These are phyloP conservation scores for Leccinum pachyderme DNA, from an alignment of 1,284 basidiomycete species.

Conservation along the genomic window DNA sequence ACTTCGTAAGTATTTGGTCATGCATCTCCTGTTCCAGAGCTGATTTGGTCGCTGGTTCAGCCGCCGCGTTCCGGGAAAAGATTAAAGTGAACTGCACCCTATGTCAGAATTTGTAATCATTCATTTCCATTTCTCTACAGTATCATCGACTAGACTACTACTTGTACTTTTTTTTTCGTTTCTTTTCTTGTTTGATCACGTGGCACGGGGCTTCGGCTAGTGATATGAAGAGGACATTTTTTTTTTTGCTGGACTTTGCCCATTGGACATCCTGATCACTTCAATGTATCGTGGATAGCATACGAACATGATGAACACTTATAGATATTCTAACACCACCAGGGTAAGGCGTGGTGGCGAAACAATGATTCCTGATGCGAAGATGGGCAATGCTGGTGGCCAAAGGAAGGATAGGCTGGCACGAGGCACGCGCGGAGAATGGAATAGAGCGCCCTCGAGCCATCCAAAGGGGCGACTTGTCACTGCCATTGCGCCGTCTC, in stretches of 20 bases:
- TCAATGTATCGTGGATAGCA: conserved; percentile 26
- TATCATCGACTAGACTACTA: conserved; percentile 26
- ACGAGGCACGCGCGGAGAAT: background rate
- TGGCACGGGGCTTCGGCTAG: conserved; percentile 1
- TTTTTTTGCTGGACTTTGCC: conserved; percentile 9
- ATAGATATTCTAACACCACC: background rate
- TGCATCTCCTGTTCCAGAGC: background rate
- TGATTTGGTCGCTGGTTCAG: conserved; percentile 34
- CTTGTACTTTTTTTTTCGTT: conserved; percentile 23
- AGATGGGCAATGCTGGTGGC: background rate
- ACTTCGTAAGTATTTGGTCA: conserved; percentile 53
- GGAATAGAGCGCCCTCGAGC: background rate
- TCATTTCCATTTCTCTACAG: conserved; percentile 27
- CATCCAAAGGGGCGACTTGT: background rate
- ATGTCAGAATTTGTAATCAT: conserved; percentile 62
- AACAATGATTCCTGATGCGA: background rate
- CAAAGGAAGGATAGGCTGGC: background rate
- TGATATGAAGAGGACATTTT: conserved; percentile 20
- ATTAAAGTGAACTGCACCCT: conserved; percentile 63
- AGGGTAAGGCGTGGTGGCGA: background rate
- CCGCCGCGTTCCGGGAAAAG: conserved; percentile 56
- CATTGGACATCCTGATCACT: conserved; percentile 18
- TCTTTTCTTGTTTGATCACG: background rate
- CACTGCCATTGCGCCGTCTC: conserved; percentile 26
- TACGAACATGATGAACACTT: conserved; percentile 24